Evolutionary conservation across 2,329 filamentous ascomycete species (phyloP), one percentile per base, ranked within the genome.

Genomic region (Endoconidiophora polonica): DNA sequence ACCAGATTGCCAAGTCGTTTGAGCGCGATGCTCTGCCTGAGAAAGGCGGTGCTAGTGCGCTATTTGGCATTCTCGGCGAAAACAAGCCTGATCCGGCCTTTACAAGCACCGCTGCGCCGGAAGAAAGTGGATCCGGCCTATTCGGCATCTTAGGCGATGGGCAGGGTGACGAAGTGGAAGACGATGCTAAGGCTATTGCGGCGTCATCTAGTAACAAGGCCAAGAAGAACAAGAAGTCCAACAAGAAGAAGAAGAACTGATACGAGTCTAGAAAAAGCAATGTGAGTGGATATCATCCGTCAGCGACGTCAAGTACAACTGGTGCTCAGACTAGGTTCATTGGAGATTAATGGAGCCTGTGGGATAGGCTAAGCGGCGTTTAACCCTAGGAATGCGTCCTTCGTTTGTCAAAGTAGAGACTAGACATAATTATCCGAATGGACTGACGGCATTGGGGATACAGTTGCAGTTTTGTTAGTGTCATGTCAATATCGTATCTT

Each of bases 161-260:
- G 9, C 18, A 47, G 38, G 16, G 48, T 18, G 16, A 42, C 14
- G 44, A 43, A 22, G 33, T 20, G 12, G n/a, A 20, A 4, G 22
- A 16, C 4, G 33, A 29, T 10, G 14, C 38, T 23, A 40, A 44
- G 40, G 36, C 39, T 37, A 2, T 6, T n/a, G n/a, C 23, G 37
- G n/a, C 10, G 22, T 41, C 23, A 24, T 3, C 22, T 1, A 7
- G 3, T 14, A 40, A 26, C 22, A 22, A 29, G 18, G 22, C 36
- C 22, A 53, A 53, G 26, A 53, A 44, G 22, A 29, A n/a, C 26
- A 53, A 44, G 44, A 53, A 53, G 26, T 9, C 14, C 9, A 44
- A 23, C 1, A 53, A 53, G 51, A 49, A 47, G 41, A 46, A 42
- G 26, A 44, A 53, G 43, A 43, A 47, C 20, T 49, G 42, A 24